phyloP scores from a whole-genome alignment of 2,329 filamentous ascomycete genomes.

The Aspergillus neotritici region DNA sequence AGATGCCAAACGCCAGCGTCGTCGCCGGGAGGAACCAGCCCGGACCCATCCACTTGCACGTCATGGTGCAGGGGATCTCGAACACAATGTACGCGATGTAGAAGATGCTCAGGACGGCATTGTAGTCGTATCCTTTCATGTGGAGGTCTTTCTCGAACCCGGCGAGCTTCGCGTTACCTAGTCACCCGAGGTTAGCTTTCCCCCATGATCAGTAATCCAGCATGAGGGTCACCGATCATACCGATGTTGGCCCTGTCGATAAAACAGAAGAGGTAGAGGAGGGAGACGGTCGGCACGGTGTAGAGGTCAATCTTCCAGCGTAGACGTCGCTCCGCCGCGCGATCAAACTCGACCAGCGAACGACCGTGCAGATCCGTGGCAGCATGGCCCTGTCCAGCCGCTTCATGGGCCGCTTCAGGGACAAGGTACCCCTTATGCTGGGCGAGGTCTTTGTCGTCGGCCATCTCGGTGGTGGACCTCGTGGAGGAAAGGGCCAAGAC shows the following conservation, averaged over 20 bases:
- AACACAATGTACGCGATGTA: conserved; percentile 70
- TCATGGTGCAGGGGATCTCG: conserved; percentile 63
- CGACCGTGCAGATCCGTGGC: conserved; percentile 50
- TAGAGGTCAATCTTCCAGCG: conserved; percentile 60
- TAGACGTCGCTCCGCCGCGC: conserved; percentile 52
- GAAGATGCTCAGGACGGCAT: conserved; percentile 61
- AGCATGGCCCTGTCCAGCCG: conserved; percentile 41
- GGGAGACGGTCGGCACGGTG: conserved; percentile 59
- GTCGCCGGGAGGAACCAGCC: conserved; percentile 64
- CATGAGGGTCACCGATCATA: conserved; percentile 23
- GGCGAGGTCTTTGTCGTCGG: conserved; percentile 19
- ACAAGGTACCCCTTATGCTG: conserved; percentile 15
- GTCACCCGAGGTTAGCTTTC: background rate
- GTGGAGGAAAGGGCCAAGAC: too few relatives aligned
- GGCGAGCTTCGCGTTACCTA: conserved; percentile 63
- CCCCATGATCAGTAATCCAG: background rate
- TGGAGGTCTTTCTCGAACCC: conserved; percentile 59
- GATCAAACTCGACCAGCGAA: conserved; percentile 51
- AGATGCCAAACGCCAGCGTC: conserved; percentile 58
- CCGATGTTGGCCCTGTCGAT: conserved; percentile 71
- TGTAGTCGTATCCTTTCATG: conserved; percentile 62
- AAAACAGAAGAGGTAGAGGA: conserved; percentile 68
- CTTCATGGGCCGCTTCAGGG: conserved; percentile 25
- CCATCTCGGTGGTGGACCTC: background rate
- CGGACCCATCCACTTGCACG: conserved; percentile 66